Percentiles rank a stretch among this genome's conserved stretches.
Evolutionary conservation across 2,329 filamentous ascomycete species (phyloP).

Genomic region (Diplodia mutila): DNA sequence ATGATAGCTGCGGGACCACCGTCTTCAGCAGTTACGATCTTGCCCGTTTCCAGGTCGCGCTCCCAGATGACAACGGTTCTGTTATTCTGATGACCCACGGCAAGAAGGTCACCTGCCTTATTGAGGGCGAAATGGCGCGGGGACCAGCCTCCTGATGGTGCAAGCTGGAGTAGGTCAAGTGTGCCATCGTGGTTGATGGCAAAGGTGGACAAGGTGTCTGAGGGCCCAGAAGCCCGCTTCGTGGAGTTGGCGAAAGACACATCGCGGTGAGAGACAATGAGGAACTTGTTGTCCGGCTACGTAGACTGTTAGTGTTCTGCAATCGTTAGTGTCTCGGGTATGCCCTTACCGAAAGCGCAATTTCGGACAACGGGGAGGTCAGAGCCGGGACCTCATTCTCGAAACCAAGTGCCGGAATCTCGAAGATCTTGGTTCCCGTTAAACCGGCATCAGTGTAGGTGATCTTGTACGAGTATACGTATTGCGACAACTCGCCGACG

Average conservation of each 20-base stretch:
- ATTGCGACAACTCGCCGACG: slow-evolving; percentile 63
- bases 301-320: background rate
- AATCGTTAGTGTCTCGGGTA: background rate
- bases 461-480: slow-evolving; percentile 61
- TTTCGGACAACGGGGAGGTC: slow-evolving; percentile 56
- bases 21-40: slow-evolving; percentile 54
- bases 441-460: slow-evolving; percentile 51
- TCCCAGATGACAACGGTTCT: slow-evolving; percentile 64
- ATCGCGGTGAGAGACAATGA: slow-evolving; percentile 71
- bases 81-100: slow-evolving; percentile 66
- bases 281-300: slow-evolving; percentile 56
- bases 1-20: slow-evolving; percentile 49
- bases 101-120: slow-evolving; percentile 64
- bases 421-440: slow-evolving; percentile 55
- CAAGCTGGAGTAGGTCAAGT: slow-evolving; percentile 60
- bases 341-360: slow-evolving; percentile 59
- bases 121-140: slow-evolving; percentile 73
- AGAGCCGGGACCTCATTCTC: slow-evolving; percentile 28
- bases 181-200: slow-evolving; percentile 60
- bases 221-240: slow-evolving; percentile 28
- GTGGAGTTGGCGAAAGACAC: slow-evolving; percentile 52
- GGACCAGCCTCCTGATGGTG: slow-evolving; percentile 65
- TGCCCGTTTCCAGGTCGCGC: slow-evolving; percentile 63
- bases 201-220: slow-evolving; percentile 68
- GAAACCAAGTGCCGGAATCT: slow-evolving; percentile 47